These are phyloP conservation scores for Camellia lanceoleosa DNA, from an alignment of 148 eudicot species.

Conservation along the genomic window DNA sequence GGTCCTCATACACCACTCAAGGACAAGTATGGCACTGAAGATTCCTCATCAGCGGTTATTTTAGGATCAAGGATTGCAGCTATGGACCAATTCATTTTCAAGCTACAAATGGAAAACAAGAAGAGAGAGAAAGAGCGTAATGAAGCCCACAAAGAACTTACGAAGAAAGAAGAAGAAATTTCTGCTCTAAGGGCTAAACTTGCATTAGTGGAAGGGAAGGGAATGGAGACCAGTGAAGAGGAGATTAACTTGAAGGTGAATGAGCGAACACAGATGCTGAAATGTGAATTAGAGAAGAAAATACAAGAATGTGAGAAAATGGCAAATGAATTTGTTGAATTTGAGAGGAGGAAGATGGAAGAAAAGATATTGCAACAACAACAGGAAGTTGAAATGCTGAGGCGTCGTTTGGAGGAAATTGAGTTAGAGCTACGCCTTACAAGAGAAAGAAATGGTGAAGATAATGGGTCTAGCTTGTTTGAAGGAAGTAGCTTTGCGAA, in stretches of 20 bases:
- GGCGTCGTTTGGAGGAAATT: constrained; percentile 74
- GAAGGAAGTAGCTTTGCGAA: constrained; percentile 55
- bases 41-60: constrained; percentile 61
- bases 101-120: constrained; percentile 83
- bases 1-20: constrained; percentile 79
- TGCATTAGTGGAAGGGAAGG: constrained; percentile 39
- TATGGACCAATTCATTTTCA: constrained; percentile 83
- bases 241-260: constrained; percentile 74
- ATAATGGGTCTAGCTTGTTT: constrained; percentile 23
- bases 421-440: constrained; percentile 63
- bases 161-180: constrained; percentile 79
- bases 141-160: constrained; percentile 72
- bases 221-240: constrained; percentile 57
- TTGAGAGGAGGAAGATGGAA: constrained; percentile 86
- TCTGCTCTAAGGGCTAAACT: constrained; percentile 64
- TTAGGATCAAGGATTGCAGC: constrained; percentile 82
- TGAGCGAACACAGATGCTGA: constrained; percentile 54
- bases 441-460: constrained; percentile 52
- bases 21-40: constrained; percentile 54
- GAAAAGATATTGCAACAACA: constrained; percentile 64
- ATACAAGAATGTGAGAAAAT: constrained; percentile 70
- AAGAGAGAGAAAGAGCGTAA: constrained; percentile 70
- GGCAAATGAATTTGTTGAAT: constrained; percentile 69
- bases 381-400: constrained; percentile 67
- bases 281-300: constrained; percentile 63